These are phyloP conservation scores for Phytophthora macrochlamydospora DNA, from an alignment of 352 stramenopile genomes.

Conservation along the genomic window DNA sequence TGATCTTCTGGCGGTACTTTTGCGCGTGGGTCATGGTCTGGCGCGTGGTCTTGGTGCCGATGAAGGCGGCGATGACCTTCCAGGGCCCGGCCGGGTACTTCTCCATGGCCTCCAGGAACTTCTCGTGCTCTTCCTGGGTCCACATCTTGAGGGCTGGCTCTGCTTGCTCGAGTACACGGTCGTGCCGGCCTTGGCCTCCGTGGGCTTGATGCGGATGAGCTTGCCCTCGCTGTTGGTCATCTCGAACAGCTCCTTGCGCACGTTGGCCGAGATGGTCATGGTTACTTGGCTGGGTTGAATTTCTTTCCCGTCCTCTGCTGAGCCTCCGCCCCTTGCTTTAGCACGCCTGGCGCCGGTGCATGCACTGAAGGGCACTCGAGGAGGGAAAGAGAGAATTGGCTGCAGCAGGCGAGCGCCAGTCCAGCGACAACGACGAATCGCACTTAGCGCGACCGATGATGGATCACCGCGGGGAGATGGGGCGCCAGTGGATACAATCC, in stretches of 20 bases:
- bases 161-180: conserved; percentile 88
- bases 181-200: conserved; percentile 82
- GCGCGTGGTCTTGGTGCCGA: conserved; percentile 87
- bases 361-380: conserved; percentile 24
- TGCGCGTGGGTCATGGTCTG: conserved; percentile 94
- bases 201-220: conserved; percentile 86
- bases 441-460: conserved; percentile 41
- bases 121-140: conserved; percentile 87
- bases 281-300: conserved; percentile 8
- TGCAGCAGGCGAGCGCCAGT: conserved; percentile 28
- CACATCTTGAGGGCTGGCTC: conserved; percentile 87
- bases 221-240: conserved; percentile 79
- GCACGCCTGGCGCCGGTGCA: conserved; percentile 25
- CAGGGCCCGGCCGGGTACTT: conserved; percentile 84
- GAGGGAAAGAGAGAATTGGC: conserved; percentile 41
- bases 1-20: conserved; percentile 89
- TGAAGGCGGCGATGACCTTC: conserved; percentile 84
- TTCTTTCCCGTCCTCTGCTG: conserved; percentile 20
- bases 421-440: conserved; percentile 39
- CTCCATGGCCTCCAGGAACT: conserved; percentile 87
- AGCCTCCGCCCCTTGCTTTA: conserved; percentile 6
- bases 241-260: conserved; percentile 87
- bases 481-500: conserved; percentile 14
- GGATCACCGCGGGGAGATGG: conserved; percentile 24
- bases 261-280: conserved; percentile 88